Percentiles rank a stretch among this genome's conserved stretches.
phyloP scores from a whole-genome alignment of 2,329 filamentous ascomycete genomes.

The Clonostachys solani region DNA sequence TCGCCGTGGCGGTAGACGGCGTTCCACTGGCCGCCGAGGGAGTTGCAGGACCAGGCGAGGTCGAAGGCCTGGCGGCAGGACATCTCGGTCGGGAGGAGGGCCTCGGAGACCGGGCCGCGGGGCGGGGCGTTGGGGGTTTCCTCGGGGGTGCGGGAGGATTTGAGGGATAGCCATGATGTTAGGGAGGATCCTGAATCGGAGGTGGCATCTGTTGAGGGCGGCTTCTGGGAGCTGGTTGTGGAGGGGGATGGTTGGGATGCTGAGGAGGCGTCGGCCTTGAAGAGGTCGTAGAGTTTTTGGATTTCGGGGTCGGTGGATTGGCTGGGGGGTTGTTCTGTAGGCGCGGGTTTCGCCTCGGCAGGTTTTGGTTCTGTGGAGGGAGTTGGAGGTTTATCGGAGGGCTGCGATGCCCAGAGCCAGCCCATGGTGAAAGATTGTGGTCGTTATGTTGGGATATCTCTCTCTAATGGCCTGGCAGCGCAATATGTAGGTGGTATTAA shows the following conservation, averaged over 20 bases:
- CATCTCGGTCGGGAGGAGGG: slow-evolving; percentile 76
- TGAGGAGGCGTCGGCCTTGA: slow-evolving; percentile 12
- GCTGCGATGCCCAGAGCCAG: slow-evolving; percentile 54
- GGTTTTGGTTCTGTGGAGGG: slow-evolving; percentile 12
- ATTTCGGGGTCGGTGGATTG: slow-evolving; percentile 42
- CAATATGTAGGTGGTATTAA: too few relatives aligned
- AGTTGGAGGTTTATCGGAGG: slow-evolving; percentile 20
- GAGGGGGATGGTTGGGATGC: background rate
- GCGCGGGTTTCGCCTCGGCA: background rate
- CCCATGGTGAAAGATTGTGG: slow-evolving; percentile 41
- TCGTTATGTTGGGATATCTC: background rate
- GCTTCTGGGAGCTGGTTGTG: slow-evolving; percentile 5
- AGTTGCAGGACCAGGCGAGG: slow-evolving; percentile 89
- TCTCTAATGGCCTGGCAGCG: background rate
- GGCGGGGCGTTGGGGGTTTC: slow-evolving; percentile 15
- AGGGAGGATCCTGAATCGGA: slow-evolving; percentile 3
- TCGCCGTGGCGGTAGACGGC: slow-evolving; percentile 84
- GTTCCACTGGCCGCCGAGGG: slow-evolving; percentile 85
- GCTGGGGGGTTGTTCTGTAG: slow-evolving; percentile 9
- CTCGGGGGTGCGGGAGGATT: slow-evolving; percentile 15
- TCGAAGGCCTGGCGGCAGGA: slow-evolving; percentile 90
- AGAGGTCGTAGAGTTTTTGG: slow-evolving; percentile 46
- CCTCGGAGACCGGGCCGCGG: slow-evolving; percentile 52
- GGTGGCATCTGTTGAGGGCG: slow-evolving; percentile 5
- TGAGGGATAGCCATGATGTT: slow-evolving; percentile 26